Evolutionary conservation across 2,329 filamentous ascomycete species (phyloP), one percentile per base, ranked within the genome.

Genomic region (Fusarium annulatum): DNA sequence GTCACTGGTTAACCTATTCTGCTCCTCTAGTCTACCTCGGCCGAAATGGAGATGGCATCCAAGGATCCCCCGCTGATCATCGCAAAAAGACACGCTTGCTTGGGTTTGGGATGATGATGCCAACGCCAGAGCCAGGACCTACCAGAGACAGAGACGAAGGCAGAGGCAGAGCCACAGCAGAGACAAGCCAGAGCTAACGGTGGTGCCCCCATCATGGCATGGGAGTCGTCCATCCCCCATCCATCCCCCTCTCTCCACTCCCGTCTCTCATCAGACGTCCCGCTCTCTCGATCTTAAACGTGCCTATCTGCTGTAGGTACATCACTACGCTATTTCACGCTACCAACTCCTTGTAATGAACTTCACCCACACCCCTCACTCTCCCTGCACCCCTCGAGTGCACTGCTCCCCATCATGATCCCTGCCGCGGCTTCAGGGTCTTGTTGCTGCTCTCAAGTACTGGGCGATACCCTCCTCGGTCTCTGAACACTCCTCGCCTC

Each of bases 21-120:
- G 43, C 41, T 64, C 45, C 52, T 61, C 39, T 48, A 48, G 26
- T 48, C 45, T 59, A 67, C 75, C 75, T 77, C 75, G 75, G 73
- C 74, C 75, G 75, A 77, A 75, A 67, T 67, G 23, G 75, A 77
- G 72, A 66, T 67, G 42, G 61, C 33, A 52, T 57, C 41, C 61
- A 67, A 66, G 64, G 64, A 49, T 59, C 42, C 75, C 73, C 75
- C 75, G 73, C 73, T 73, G 75, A 77, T 77, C 75, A 71, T 77
- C 73, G 69, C 67, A 65, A 61, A 64, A 53, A 55, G 53, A 64
- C 52, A 69, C 67, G 69, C 71, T 73, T 75, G 61, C 59, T 64
- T 64, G 61, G 60, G 46, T 39, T 67, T 60, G 73, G 75, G 70
- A 72, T 60, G 65, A 73, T 77, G 75, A 76, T 77, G 73, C 64